Evolutionary conservation across 305 asterid species (phyloP).

Genomic region (Fraxinus floribunda): DNA sequence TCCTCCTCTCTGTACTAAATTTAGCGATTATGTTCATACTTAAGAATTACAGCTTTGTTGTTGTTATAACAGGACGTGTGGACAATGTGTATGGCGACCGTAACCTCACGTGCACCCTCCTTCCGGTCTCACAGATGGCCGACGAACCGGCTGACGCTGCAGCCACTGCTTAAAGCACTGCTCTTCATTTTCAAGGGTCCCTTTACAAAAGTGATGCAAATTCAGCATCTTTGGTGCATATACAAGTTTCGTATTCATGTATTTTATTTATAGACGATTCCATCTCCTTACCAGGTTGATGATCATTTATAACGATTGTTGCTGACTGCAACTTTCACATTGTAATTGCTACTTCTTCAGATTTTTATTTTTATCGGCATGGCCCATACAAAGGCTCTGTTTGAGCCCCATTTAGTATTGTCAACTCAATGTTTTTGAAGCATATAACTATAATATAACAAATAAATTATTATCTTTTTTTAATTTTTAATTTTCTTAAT

Average conservation of each 20-base stretch:
- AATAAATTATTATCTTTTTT: neutral
- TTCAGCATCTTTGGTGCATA: slow-evolving; percentile 41
- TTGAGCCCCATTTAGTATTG: neutral
- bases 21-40: neutral
- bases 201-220: slow-evolving; percentile 6
- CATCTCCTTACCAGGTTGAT: slow-evolving; percentile 22
- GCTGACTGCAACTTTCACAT: slow-evolving; percentile 37
- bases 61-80: slow-evolving; percentile 49
- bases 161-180: slow-evolving; percentile 55
- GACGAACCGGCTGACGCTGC: slow-evolving; percentile 82
- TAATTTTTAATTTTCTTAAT: too few relatives aligned
- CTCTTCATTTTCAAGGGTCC: slow-evolving; percentile 3
- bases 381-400: neutral
- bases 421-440: neutral
- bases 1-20: neutral
- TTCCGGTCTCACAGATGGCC: slow-evolving; percentile 59
- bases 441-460: neutral
- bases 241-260: slow-evolving; percentile 24
- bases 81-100: slow-evolving; percentile 97
- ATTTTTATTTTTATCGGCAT: neutral
- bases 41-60: neutral
- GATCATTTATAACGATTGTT: slow-evolving; percentile 25
- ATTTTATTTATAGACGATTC: slow-evolving; percentile 29
- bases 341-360: slow-evolving; percentile 17
- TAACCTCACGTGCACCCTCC: slow-evolving; percentile 93